phyloP scores from a whole-genome alignment of 2,329 filamentous ascomycete species.

The Chaetomiaceae sp. region DNA sequence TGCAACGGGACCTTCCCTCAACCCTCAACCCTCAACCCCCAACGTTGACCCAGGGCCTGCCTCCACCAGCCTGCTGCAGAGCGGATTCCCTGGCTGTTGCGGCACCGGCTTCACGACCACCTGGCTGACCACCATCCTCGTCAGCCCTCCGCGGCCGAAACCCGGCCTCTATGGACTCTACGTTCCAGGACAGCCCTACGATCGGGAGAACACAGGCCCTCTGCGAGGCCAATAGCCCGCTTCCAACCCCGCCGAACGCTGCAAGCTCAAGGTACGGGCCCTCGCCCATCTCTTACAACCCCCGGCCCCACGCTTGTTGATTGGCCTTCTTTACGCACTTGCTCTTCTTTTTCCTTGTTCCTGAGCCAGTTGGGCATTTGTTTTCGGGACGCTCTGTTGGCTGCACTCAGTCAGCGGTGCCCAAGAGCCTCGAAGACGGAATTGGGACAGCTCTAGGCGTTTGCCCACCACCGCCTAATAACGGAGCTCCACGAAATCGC shows the following conservation, averaged over 20 bases:
- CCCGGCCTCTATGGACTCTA: conserved; percentile 23
- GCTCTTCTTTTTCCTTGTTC: background rate
- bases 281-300: background rate
- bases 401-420: background rate
- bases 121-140: conserved; percentile 32
- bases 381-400: background rate
- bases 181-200: conserved; percentile 44
- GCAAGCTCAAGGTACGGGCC: conserved; percentile 25
- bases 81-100: conserved; percentile 48
- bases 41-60: background rate
- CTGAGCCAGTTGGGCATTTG: background rate
- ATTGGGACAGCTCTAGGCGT: background rate
- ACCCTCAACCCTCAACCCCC: background rate
- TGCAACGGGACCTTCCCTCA: background rate
- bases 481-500: background rate
- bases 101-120: conserved; percentile 46
- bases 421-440: background rate
- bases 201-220: conserved; percentile 39
- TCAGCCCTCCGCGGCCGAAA: conserved; percentile 19
- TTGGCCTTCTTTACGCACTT: background rate
- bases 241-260: conserved; percentile 25
- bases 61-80: conserved; percentile 32
- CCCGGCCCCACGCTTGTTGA: background rate
- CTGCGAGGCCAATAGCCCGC: conserved; percentile 28
- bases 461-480: background rate